Conservation (phyloP, 176 grass and related monocot genomes). For the Musa schizocarpa region DNA sequence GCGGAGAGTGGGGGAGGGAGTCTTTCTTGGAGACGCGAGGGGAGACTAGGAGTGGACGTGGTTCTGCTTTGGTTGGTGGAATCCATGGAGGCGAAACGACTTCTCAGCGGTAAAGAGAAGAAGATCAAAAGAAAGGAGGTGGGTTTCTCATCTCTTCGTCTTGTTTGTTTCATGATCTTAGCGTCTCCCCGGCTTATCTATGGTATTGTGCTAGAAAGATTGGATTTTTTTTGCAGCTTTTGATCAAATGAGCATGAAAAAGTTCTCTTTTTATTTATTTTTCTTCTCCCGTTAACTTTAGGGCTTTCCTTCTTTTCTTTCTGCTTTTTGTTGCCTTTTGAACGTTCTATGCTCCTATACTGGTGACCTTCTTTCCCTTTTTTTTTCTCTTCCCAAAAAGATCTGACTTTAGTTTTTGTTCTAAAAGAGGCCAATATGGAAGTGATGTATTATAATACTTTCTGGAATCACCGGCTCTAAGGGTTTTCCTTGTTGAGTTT, state of each 20-base stretch:
- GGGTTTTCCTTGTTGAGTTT: too few species aligned
- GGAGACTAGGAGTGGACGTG: background rate
- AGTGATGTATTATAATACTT: too few species aligned
- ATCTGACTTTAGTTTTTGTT: too few species aligned
- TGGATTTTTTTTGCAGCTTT: background rate
- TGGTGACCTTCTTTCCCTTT: too few species aligned
- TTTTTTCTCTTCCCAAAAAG: too few species aligned
- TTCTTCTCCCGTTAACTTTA: background rate
- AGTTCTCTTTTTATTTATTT: background rate
- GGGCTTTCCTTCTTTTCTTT: background rate
- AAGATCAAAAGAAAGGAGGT: conserved; percentile 37
- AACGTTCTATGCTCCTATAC: too few species aligned
- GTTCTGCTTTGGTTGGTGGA: background rate
- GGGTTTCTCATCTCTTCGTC: background rate
- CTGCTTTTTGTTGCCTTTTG: background rate
- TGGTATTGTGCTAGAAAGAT: background rate
- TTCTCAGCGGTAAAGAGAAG: conserved; percentile 32
- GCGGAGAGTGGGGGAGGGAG: background rate
- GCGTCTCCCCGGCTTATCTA: background rate
- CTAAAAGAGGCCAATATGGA: too few species aligned
- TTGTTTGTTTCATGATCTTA: background rate
- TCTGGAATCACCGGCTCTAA: too few species aligned
- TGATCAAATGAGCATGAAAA: background rate
- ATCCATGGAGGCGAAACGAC: conserved; percentile 24
- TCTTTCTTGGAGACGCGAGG: background rate